A percentile compares a stretch with the other conserved stretches of the same genome.
These are phyloP conservation scores for Climacium dendroides DNA, from an alignment of 225 moss, liverwort and hornwort genomes.

Conservation along the genomic window DNA sequence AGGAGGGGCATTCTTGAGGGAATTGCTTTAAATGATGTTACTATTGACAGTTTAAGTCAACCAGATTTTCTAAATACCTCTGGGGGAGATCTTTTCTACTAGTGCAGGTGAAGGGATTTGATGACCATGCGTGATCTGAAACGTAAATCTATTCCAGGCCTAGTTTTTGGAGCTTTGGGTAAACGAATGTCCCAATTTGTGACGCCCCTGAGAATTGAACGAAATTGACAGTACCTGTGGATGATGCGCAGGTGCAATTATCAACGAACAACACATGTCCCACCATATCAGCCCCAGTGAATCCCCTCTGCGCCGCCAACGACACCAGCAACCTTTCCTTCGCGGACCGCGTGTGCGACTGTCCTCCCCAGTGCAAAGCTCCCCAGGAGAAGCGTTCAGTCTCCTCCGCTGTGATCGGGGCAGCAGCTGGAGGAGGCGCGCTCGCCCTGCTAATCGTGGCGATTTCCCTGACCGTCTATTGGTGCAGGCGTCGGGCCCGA, in stretches of 20 bases:
- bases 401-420: background rate
- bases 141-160: background rate
- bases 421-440: background rate
- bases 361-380: constrained; percentile 23
- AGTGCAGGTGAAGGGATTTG: background rate
- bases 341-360: constrained; percentile 28
- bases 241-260: background rate
- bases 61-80: background rate
- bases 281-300: background rate
- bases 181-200: background rate
- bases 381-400: background rate
- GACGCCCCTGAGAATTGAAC: background rate
- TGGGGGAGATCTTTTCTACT: background rate
- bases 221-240: background rate
- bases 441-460: background rate
- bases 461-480: background rate
- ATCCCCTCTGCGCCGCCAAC: constrained; percentile 9
- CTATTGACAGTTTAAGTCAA: background rate
- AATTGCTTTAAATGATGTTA: background rate
- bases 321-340: constrained; percentile 28
- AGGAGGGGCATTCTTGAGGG: background rate
- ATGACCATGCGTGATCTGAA: background rate
- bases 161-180: background rate
- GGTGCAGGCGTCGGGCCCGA: background rate
- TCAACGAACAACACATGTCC: constrained; percentile 9